These are phyloP conservation scores for Diaporthe sp. DNA, from an alignment of 2,329 filamentous ascomycete genomes.

Conservation along the genomic window DNA sequence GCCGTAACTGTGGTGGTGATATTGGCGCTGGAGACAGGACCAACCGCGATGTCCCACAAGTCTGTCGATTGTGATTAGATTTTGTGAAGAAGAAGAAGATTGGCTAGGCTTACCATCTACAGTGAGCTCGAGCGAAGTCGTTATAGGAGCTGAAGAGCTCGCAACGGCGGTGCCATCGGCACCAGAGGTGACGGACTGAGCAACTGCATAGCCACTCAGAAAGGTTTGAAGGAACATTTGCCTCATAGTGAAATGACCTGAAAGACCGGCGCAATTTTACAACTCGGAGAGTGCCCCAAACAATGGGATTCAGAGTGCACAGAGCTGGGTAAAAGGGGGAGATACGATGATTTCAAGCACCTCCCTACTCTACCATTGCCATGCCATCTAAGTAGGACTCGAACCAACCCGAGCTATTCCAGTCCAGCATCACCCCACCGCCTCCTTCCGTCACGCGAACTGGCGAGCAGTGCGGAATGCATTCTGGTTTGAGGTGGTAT, in stretches of 20 bases:
- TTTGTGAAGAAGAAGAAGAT: too few species aligned
- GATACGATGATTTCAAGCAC: not conserved
- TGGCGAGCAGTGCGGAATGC: constrained; percentile 32
- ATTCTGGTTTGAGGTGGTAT: not conserved
- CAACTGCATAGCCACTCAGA: constrained; percentile 29
- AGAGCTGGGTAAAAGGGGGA: not conserved
- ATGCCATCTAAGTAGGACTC: not conserved
- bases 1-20: constrained; percentile 32
- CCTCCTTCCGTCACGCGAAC: not conserved
- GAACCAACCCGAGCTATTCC: not conserved
- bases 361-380: not conserved
- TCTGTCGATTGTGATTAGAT: constrained; percentile 4
- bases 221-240: constrained; percentile 13
- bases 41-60: constrained; percentile 30
- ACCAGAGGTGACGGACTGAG: not conserved
- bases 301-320: not conserved
- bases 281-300: not conserved
- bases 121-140: constrained; percentile 30
- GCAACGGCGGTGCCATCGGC: constrained; percentile 1
- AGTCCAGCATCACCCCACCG: constrained; percentile 14
- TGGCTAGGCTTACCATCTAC: constrained; percentile 8
- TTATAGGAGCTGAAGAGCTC: constrained; percentile 15
- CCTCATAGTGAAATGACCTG: not conserved
- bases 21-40: constrained; percentile 34
- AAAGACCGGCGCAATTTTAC: not conserved